phyloP scores from a whole-genome alignment of 169 alveolate genomes.

The Cryptosporidium andersoni region DNA sequence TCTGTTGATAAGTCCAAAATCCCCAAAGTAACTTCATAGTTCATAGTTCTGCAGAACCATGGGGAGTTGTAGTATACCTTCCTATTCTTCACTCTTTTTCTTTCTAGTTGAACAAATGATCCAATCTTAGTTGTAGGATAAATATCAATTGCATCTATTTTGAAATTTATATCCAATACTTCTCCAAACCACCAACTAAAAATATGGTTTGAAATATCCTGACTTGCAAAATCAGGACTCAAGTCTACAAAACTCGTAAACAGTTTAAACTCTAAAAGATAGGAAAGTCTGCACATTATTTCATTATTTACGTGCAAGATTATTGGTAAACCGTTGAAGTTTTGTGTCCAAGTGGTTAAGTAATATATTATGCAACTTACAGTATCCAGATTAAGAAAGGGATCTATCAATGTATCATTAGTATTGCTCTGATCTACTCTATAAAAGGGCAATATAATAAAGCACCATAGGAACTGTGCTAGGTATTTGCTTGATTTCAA shows the following conservation, averaged over 20 bases:
- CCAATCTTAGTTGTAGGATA: not conserved
- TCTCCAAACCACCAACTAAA: constrained; percentile 49
- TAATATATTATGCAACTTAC: constrained; percentile 20
- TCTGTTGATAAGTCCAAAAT: too few relatives aligned
- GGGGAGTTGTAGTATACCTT: constrained; percentile 19
- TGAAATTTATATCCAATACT: constrained; percentile 17
- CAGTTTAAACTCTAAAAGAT: constrained; percentile 21
- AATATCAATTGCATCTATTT: constrained; percentile 14
- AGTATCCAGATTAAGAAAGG: not conserved
- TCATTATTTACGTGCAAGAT: not conserved
- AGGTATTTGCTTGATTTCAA: constrained; percentile 11
- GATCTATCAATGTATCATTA: not conserved
- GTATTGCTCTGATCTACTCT: not conserved
- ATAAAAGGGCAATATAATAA: constrained; percentile 1
- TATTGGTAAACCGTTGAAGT: constrained; percentile 1
- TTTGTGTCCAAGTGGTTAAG: constrained; percentile 45
- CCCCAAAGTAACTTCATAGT: constrained; percentile 1
- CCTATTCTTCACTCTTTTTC: constrained; percentile 8
- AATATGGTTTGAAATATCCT: not conserved
- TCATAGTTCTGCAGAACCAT: constrained; percentile 25
- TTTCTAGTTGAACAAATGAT: not conserved
- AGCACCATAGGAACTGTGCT: constrained; percentile 30
- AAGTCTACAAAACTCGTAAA: constrained; percentile 16
- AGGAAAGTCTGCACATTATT: not conserved
- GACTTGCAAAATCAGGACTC: not conserved